Evolutionary conservation across 164 flowering plant species (phyloP), one percentile per base, ranked within the genome.

Genomic region (Nymphaea thermarum): DNA sequence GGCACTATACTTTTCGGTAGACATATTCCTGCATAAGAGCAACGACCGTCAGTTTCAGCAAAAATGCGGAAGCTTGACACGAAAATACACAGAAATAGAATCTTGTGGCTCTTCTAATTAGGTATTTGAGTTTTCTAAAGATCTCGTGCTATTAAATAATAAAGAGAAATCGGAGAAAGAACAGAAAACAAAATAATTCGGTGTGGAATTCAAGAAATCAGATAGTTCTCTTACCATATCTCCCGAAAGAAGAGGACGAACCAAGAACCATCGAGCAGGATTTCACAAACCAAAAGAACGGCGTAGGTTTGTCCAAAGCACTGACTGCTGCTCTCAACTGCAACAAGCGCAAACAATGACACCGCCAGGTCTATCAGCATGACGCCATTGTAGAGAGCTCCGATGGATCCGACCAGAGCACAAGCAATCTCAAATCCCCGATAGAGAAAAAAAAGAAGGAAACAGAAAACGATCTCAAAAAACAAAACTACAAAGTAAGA

Each of bases 311-410:
- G 80, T 45, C 84, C 96, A 6, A 90, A 86, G 60, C 87, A 83
- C 80, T 90, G 98, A 69, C 90, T 90, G 79, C 86, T 85, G 70
- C 90, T 90, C 82, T 90, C 96, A 60, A 90, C 86, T 6, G 98
- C 98, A 5, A 93, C 93, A n/a, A 93, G 80, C 0, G 91, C 98
- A 69, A 93, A 90, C 75, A 93, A 77, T 3, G 89, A 82, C 10
- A 93, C 79, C 2, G 78, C 87, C 73, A 93, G 75, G 74, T 90
- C 83, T 44, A 89, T 77, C 63, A 90, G 71, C 79, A 82, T 74
- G 0, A 93, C 89, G 0, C 98, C 98, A 43, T 85, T 93, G 78
- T 83, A 93, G 72, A 83, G 76, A 47, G 98, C 91, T 53, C 92
- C 96, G 7, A 90, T 82, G 12, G 97, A 90, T 80, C 97, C 98